A percentile compares a stretch with the other conserved stretches of the same genome.
phyloP scores from a whole-genome alignment of 1,284 basidiomycete species.

The Heterobasidion occidentale region DNA sequence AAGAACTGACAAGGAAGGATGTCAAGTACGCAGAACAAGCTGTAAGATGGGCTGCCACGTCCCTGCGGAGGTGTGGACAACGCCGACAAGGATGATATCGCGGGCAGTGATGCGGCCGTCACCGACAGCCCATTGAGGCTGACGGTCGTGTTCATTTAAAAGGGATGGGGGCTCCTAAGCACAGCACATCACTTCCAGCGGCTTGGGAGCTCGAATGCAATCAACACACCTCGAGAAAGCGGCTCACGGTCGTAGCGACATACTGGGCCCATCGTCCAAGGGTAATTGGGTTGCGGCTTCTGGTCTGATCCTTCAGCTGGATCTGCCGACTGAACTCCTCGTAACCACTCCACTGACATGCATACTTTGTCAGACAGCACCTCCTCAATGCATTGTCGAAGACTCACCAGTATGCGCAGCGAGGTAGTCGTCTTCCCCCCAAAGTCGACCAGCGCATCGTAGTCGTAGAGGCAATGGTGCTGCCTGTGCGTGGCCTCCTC shows the following conservation, averaged over 20 bases:
- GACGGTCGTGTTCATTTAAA: neutral
- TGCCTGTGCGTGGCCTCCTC: neutral
- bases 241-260: conserved; percentile 7
- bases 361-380: neutral
- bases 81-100: conserved; percentile 10
- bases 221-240: conserved; percentile 5
- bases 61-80: conserved; percentile 11
- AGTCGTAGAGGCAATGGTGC: neutral
- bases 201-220: neutral
- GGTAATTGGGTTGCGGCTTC: conserved; percentile 5
- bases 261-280: conserved; percentile 8
- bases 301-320: conserved; percentile 9
- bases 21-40: neutral
- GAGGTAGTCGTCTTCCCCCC: conserved; percentile 4
- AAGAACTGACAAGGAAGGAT: neutral
- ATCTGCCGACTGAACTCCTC: conserved; percentile 8
- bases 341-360: conserved; percentile 10
- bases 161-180: neutral
- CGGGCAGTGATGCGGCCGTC: conserved; percentile 5
- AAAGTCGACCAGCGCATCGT: neutral
- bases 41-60: conserved; percentile 14
- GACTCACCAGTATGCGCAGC: conserved; percentile 1
- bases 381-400: neutral
- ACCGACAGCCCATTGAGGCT: conserved; percentile 10
- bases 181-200: neutral